Conservation (phyloP, 352 stramenopile genomes). For the Pythium myriotylum region DNA sequence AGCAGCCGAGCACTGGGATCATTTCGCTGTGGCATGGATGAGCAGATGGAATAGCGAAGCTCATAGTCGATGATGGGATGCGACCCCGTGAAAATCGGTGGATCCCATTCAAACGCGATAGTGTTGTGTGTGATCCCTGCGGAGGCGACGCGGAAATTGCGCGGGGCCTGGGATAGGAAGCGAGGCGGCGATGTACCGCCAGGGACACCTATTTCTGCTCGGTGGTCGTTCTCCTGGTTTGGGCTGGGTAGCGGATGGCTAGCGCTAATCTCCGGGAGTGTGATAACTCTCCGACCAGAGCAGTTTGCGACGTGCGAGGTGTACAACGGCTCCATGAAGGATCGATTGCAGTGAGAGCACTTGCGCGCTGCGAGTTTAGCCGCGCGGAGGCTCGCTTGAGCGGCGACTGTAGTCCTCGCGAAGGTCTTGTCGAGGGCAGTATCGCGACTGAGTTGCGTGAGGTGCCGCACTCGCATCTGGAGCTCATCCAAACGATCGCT, state of each 20-base stretch:
- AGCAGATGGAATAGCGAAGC: constrained; percentile 40
- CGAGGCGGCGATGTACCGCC: constrained; percentile 9
- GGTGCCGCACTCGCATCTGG: constrained; percentile 43
- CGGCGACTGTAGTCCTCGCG: constrained; percentile 42
- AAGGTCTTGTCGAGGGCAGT: constrained; percentile 42
- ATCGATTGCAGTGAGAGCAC: constrained; percentile 38
- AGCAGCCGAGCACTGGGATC: constrained; percentile 1
- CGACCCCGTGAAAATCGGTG: constrained; percentile 73
- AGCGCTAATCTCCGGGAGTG: constrained; percentile 6
- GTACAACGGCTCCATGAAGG: constrained; percentile 39
- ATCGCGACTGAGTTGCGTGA: constrained; percentile 48
- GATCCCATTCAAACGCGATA: constrained; percentile 57
- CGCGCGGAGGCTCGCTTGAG: constrained; percentile 42
- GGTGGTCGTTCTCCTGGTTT: constrained; percentile 4
- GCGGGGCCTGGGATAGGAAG: constrained; percentile 70
- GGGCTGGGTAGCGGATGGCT: background rate
- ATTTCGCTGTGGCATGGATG: constrained; percentile 17
- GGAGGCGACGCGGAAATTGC: constrained; percentile 46
- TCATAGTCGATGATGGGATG: constrained; percentile 71
- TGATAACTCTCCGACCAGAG: constrained; percentile 8
- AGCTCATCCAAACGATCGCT: constrained; percentile 48
- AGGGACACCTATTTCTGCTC: background rate
- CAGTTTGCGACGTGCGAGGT: constrained; percentile 38
- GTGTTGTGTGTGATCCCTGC: constrained; percentile 43
- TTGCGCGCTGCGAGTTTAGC: constrained; percentile 28